Percentiles rank a stretch among this genome's conserved stretches.
phyloP scores from a whole-genome alignment of 2,329 filamentous ascomycete genomes.

The Diaporthe sp. region DNA sequence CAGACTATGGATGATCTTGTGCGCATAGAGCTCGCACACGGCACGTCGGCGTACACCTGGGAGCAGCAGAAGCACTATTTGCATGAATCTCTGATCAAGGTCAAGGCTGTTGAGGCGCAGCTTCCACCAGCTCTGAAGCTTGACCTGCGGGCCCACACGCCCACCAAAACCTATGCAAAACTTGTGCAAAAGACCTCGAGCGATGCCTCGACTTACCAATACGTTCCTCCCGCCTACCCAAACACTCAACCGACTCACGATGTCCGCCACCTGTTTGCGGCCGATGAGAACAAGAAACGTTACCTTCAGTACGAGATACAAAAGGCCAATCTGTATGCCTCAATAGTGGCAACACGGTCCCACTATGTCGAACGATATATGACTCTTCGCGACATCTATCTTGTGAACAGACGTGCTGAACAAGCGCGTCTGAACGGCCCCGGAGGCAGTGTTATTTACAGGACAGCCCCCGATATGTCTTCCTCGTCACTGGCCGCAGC shows the following conservation, averaged over 20 bases:
- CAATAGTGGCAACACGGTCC: slow-evolving; percentile 83
- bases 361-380: slow-evolving; percentile 92
- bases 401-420: slow-evolving; percentile 59
- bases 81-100: slow-evolving; percentile 77
- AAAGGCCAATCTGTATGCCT: slow-evolving; percentile 90
- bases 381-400: slow-evolving; percentile 78
- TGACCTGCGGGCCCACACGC: slow-evolving; percentile 60
- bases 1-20: slow-evolving; percentile 84
- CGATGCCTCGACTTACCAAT: slow-evolving; percentile 64
- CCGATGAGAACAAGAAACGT: slow-evolving; percentile 65
- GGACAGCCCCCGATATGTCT: slow-evolving; percentile 50
- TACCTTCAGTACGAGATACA: slow-evolving; percentile 88
- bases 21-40: slow-evolving; percentile 86
- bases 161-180: slow-evolving; percentile 51
- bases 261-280: slow-evolving; percentile 63
- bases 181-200: slow-evolving; percentile 52
- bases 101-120: slow-evolving; percentile 77
- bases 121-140: slow-evolving; percentile 75
- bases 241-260: slow-evolving; percentile 63
- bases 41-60: slow-evolving; percentile 83
- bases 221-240: slow-evolving; percentile 66
- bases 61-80: slow-evolving; percentile 82
- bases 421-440: slow-evolving; percentile 47
- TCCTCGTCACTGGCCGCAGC: slow-evolving; percentile 52
- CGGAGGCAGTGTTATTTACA: slow-evolving; percentile 51